These are phyloP conservation scores for Leptodontidium sp. DNA, from an alignment of 2,329 filamentous ascomycete species.

Conservation along the genomic window DNA sequence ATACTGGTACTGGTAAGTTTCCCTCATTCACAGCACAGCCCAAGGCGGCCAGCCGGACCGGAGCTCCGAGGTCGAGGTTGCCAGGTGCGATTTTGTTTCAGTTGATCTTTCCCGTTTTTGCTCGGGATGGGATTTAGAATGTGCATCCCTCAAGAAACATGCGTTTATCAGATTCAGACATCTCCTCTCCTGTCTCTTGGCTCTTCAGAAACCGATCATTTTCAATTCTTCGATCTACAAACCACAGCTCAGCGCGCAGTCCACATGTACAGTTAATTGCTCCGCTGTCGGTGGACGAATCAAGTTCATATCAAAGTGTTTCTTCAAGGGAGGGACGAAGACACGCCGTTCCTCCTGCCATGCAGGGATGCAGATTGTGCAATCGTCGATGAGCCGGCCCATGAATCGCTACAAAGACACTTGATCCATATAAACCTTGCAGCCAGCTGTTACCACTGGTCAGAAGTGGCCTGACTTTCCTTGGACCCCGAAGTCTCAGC, in stretches of 20 bases:
- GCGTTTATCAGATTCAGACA: not conserved
- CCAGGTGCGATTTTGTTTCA: not conserved
- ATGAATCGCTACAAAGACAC: conserved; percentile 1
- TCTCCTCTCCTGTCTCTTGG: too few species aligned
- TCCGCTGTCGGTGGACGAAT: not conserved
- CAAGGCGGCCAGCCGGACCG: not conserved
- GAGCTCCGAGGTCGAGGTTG: not conserved
- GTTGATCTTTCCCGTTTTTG: not conserved
- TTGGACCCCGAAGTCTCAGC: not conserved
- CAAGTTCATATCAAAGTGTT: not conserved
- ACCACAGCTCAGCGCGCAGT: not conserved
- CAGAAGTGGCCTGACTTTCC: not conserved
- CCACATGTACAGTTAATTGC: not conserved
- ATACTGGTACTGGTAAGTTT: too few species aligned
- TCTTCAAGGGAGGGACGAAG: not conserved
- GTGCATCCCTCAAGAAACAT: not conserved
- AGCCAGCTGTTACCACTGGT: not conserved
- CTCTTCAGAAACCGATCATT: not conserved
- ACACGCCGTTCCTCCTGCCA: not conserved
- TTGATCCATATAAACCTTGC: not conserved
- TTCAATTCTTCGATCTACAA: not conserved
- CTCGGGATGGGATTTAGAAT: not conserved
- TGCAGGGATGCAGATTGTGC: not conserved
- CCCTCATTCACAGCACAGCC: too few species aligned
- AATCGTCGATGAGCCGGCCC: not conserved